phyloP scores from a whole-genome alignment of 441 rosid species.

The Adansonia madagascariensis region DNA sequence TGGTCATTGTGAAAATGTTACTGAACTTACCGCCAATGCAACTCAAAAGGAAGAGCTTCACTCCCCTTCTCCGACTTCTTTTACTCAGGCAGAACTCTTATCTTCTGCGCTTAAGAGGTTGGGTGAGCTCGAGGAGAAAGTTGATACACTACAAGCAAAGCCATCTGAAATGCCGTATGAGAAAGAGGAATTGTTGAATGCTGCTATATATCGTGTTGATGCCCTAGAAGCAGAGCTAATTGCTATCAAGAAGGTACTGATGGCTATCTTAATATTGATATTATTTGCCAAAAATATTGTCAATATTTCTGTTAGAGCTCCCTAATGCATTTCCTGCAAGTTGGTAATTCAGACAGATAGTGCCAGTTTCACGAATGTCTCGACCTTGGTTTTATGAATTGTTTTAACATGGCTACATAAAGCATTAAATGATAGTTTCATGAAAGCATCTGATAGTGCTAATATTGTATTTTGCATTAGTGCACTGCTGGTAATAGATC shows the following conservation, averaged over 20 bases:
- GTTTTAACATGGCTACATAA: neutral
- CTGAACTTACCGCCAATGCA: slow-evolving; percentile 42
- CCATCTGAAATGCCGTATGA: slow-evolving; percentile 94
- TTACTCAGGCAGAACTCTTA: slow-evolving; percentile 63
- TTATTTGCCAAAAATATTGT: neutral
- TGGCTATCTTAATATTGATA: neutral
- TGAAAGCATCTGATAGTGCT: neutral
- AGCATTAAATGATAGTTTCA: neutral
- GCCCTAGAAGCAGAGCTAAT: slow-evolving; percentile 97
- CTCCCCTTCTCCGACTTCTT: slow-evolving; percentile 66
- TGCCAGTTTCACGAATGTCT: neutral
- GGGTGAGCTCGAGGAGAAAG: slow-evolving; percentile 84
- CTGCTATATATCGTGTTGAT: slow-evolving; percentile 95
- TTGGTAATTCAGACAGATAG: neutral
- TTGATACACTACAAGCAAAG: slow-evolving; percentile 75
- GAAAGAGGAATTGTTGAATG: slow-evolving; percentile 91
- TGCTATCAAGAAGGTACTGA: slow-evolving; percentile 87
- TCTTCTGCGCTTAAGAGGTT: slow-evolving; percentile 74
- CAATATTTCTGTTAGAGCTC: neutral
- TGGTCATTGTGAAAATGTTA: slow-evolving; percentile 37
- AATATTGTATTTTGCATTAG: neutral
- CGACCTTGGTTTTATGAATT: neutral
- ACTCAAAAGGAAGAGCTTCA: slow-evolving; percentile 52
- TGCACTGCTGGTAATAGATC: neutral
- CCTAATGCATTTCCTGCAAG: neutral